These are phyloP conservation scores for Saussurea involucrata DNA, from an alignment of 129 eudicot genomes.

Conservation along the genomic window DNA sequence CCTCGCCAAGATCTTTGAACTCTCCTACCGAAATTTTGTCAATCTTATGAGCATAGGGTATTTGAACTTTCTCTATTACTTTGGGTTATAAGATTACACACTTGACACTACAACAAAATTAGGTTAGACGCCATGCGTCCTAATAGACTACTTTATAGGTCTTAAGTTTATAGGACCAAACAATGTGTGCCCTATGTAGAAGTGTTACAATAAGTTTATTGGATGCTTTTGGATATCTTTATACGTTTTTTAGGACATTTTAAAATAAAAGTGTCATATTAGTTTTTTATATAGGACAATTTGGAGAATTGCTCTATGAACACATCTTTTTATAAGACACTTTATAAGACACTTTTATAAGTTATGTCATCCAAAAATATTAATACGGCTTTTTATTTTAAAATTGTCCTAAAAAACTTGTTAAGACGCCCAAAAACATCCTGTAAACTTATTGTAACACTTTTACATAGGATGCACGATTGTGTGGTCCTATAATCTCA, in stretches of 20 bases:
- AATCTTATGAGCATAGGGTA: constrained; percentile 9
- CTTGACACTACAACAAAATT: not conserved
- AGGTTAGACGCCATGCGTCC: no score
- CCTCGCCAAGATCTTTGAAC: constrained; percentile 15
- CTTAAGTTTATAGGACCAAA: no score
- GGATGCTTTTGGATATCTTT: no score
- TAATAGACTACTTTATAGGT: no score
- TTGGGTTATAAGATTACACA: not conserved
- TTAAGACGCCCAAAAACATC: not conserved
- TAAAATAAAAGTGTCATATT: no score
- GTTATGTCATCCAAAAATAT: not conserved
- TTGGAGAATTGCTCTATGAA: not conserved
- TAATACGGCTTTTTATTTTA: not conserved
- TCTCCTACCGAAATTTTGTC: constrained; percentile 32
- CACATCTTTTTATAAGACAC: not conserved
- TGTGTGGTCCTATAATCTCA: not conserved
- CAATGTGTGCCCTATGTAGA: no score
- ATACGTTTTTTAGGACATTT: no score
- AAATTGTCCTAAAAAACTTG: not conserved
- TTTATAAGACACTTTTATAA: no score
- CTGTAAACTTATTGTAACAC: not conserved
- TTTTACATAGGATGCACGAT: no score
- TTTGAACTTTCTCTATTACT: not conserved
- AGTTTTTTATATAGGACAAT: no score
- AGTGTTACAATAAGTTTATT: no score